These are phyloP conservation scores for Phialocephala subalpina DNA, from an alignment of 2,329 filamentous ascomycete species.

Conservation along the genomic window DNA sequence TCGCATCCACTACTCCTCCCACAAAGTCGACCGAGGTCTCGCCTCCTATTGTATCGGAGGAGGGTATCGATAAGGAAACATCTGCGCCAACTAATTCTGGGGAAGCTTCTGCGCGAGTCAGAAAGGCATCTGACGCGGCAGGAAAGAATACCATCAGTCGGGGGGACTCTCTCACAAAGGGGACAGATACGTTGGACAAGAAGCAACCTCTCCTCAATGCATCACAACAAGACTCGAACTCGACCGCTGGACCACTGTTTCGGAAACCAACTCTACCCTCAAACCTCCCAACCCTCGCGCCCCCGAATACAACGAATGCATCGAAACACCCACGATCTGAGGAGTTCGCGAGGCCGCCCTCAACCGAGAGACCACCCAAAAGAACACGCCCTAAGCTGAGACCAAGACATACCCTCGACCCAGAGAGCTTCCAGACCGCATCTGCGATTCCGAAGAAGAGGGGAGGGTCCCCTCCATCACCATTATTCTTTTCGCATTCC, in stretches of 20 bases:
- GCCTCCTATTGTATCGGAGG: constrained; percentile 12
- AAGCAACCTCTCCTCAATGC: constrained; percentile 5
- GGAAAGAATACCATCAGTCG: neutral
- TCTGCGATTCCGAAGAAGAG: constrained; percentile 18
- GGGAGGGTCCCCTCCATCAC: constrained; percentile 48
- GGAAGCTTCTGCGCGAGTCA: neutral
- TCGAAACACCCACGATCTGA: constrained; percentile 37
- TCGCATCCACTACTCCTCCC: neutral
- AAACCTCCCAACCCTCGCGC: neutral
- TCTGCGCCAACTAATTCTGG: neutral
- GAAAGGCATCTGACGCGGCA: constrained; percentile 3
- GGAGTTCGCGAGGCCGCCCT: constrained; percentile 26
- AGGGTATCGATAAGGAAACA: constrained; percentile 12
- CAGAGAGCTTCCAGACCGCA: constrained; percentile 42
- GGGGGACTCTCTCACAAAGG: neutral
- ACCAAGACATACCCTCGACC: constrained; percentile 47
- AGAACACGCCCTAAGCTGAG: constrained; percentile 37
- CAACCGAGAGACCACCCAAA: constrained; percentile 41
- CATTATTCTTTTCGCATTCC: constrained; percentile 60
- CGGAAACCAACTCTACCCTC: constrained; percentile 21
- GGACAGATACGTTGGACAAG: constrained; percentile 5
- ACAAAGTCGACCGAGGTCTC: neutral
- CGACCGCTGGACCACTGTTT: constrained; percentile 8
- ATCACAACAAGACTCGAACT: constrained; percentile 3
- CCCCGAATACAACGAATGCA: constrained; percentile 23